A percentile compares a stretch with the other conserved stretches of the same genome.
phyloP scores from a whole-genome alignment of 495 filamentous ascomycete genomes.

The Chaetomium tenue region DNA sequence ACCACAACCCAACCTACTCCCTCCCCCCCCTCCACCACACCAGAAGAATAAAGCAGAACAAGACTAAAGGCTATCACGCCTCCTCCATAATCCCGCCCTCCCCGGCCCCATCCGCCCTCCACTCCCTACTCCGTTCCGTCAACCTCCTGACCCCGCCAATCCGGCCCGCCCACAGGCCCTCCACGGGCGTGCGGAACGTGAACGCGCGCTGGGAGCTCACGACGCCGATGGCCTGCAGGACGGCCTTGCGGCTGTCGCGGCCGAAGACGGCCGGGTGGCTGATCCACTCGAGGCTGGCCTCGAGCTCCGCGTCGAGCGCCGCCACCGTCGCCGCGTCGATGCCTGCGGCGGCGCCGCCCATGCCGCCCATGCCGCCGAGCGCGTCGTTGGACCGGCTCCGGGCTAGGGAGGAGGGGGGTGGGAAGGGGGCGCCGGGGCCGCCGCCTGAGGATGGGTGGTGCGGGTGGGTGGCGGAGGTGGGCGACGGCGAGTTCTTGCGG shows the following conservation, averaged over 20 bases:
- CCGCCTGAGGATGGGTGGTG: slow-evolving; percentile 40
- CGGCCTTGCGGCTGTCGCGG: slow-evolving; percentile 92
- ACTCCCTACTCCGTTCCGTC: slow-evolving; percentile 76
- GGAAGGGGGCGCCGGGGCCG: slow-evolving; percentile 22
- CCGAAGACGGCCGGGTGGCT: slow-evolving; percentile 93
- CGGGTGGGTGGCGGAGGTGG: slow-evolving; percentile 43
- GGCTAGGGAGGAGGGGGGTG: slow-evolving; percentile 31
- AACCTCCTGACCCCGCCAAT: slow-evolving; percentile 73
- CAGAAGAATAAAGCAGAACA: too few relatives aligned
- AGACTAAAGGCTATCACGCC: slow-evolving; percentile 32
- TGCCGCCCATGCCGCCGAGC: slow-evolving; percentile 58
- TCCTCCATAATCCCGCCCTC: slow-evolving; percentile 76
- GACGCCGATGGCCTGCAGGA: slow-evolving; percentile 93
- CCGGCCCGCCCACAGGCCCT: slow-evolving; percentile 79
- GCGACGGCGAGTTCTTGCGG: slow-evolving; percentile 51
- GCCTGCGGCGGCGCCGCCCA: slow-evolving; percentile 47
- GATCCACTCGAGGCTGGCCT: slow-evolving; percentile 97
- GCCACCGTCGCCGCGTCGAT: slow-evolving; percentile 76
- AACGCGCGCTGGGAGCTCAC: slow-evolving; percentile 92
- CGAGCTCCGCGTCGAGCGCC: slow-evolving; percentile 87
- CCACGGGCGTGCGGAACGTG: slow-evolving; percentile 84
- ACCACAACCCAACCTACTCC: not conserved
- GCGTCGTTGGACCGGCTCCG: slow-evolving; percentile 47
- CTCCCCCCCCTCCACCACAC: not conserved
- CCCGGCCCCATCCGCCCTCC: slow-evolving; percentile 81